Evolutionary conservation across 176 grass and related monocot species (phyloP), one percentile per base, ranked within the genome.

Genomic region (Phyllostachys edulis): DNA sequence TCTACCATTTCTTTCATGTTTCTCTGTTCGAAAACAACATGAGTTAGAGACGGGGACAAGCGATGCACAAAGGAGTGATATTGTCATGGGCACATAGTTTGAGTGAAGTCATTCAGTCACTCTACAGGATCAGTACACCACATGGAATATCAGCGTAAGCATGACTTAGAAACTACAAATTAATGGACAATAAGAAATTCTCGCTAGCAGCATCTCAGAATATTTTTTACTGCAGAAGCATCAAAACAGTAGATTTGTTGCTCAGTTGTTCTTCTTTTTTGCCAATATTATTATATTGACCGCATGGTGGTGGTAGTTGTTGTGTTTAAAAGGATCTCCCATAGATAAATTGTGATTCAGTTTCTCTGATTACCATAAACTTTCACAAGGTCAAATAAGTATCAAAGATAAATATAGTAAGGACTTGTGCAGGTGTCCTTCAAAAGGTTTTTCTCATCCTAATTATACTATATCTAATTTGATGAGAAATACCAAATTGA

Each of bases 1-100:
- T 93, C 88, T 75, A 96, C 97, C 97, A 99, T 92, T 85, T 96
- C 97, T 82, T 88, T 99, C 90, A 99, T 90, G 88, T 99, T 99
- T 86, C 86, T 94, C 97, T 99, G 79, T 85, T 71, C 7, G 63
- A 61, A 82, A 84, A 54, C 40, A 60, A 65, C 69, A 73, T 82
- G 45, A 21, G 32, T 87, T 62, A 69, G 54, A 88, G 38, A 72
- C 36, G 4, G 23, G 55, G 79, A 24, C 59, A 64, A 59, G 20
- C n/a, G 2, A 54, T 36, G 42, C 32, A 68, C 47, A 90, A 66
- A 77, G n/a, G 71, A 75, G 64, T 44, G 55, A 61, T 26, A 5
- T 27, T 86, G 1, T 1, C 27, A 12, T 64, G 21, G 49, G 26
- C 12, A 85, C 14, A 32, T 75, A 80, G 63, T 76, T 80, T 69